Conservation (phyloP, 139 green algal genomes). For the Eudorina sp. region DNA sequence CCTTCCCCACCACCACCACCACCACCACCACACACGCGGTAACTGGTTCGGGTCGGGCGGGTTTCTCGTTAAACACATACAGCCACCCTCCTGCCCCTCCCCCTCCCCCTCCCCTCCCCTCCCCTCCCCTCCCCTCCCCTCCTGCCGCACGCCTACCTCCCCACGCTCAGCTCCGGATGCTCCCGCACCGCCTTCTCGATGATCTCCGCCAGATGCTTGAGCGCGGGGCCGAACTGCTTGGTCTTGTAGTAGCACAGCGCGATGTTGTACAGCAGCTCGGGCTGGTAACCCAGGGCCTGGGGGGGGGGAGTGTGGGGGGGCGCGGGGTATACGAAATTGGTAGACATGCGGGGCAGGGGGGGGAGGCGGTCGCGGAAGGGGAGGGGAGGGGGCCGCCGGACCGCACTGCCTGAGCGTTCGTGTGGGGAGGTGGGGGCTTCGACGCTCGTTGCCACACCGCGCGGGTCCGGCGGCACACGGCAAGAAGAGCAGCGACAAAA, state of each 20-base stretch:
- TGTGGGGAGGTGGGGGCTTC: too few species aligned
- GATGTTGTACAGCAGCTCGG: constrained; percentile 87
- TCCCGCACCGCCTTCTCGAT: constrained; percentile 86
- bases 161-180: constrained; percentile 90
- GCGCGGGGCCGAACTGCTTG: constrained; percentile 81
- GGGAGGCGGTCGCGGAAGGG: too few species aligned
- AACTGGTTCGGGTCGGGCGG: too few species aligned
- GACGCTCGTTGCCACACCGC: too few species aligned
- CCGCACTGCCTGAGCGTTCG: too few species aligned
- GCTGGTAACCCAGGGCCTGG: constrained; percentile 53
- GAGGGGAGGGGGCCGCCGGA: too few species aligned
- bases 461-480: too few species aligned
- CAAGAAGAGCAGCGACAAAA: too few species aligned
- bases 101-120: not conserved
- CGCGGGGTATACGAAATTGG: not conserved
- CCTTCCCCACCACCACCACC: too few species aligned
- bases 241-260: constrained; percentile 88
- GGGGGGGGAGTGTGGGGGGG: not conserved
- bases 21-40: too few species aligned
- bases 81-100: not conserved
- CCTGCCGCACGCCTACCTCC: constrained; percentile 59
- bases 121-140: not conserved
- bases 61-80: too few species aligned
- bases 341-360: too few species aligned
- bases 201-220: constrained; percentile 88